Conservation (phyloP, 2,329 filamentous ascomycete genomes). For the Xylariales sp. region DNA sequence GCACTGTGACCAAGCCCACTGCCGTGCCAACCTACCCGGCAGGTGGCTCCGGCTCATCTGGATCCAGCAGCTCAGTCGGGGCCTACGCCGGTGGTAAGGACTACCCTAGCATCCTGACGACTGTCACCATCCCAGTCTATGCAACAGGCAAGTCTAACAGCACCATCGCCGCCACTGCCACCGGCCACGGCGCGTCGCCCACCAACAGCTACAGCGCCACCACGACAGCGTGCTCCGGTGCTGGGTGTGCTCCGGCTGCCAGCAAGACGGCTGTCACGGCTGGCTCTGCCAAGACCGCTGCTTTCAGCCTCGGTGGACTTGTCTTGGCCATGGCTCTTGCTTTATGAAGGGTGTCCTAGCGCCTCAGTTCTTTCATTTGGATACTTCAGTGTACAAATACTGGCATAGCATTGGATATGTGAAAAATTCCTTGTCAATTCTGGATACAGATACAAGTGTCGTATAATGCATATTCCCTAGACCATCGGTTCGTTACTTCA, state of each 20-base stretch:
- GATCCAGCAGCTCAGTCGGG: too few relatives aligned
- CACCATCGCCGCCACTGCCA: conserved; percentile 59
- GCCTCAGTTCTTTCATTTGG: too few relatives aligned
- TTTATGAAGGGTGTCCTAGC: background rate
- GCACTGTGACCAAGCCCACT: conserved; percentile 25
- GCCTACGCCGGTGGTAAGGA: conserved; percentile 58
- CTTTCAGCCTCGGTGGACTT: conserved; percentile 12
- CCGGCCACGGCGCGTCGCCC: conserved; percentile 28
- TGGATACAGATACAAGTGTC: too few relatives aligned
- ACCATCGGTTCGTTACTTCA: too few relatives aligned
- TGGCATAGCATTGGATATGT: too few relatives aligned
- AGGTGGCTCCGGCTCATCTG: background rate
- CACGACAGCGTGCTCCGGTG: background rate
- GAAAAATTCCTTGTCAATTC: too few relatives aligned
- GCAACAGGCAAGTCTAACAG: conserved; percentile 64
- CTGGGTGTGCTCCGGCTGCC: background rate
- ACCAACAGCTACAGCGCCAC: background rate
- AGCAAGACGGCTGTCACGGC: conserved; percentile 14
- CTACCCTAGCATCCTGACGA: conserved; percentile 43
- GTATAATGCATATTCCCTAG: too few relatives aligned
- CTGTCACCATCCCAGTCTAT: conserved; percentile 59
- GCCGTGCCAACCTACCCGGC: conserved; percentile 12
- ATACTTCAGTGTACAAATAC: too few relatives aligned
- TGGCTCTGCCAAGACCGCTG: conserved; percentile 16
- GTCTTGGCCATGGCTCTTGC: background rate